Evolutionary conservation across 2,329 filamentous ascomycete species (phyloP), one percentile per base, ranked within the genome.

Genomic region (Pestalotiopsis sp.): DNA sequence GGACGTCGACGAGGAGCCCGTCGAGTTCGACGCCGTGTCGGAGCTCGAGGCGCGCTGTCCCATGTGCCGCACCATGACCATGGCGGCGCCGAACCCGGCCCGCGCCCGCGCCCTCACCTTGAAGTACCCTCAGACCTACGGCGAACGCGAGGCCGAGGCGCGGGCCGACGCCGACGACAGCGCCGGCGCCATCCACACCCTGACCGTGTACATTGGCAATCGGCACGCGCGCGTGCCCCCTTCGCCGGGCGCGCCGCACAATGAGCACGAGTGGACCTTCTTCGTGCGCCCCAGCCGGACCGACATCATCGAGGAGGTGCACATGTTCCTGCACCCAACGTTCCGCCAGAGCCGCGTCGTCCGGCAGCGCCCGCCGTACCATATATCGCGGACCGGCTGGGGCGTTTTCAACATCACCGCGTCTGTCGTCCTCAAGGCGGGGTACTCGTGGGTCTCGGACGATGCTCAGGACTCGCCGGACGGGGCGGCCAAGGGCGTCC

Each of bases 191-290:
- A 74, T 81, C 1, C 77, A 83, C 67, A 78, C 78, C 4, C 68
- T 84, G 30, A 82, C 80, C 55, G 74, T 84, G 3, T 76, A 82
- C 67, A 79, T 84, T 64, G 82, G 82, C 17, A 84, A 84, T 66
- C 76, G 75, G 65, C 82, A 83, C 70, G 67, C 71, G 11, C 57
- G 76, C 11, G 70, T 78, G 3, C 64, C 71, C n/a, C 62, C 69
- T 68, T 61, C 17, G 20, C 70, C 39, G 65, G 76, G 56, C 65
- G 72, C 66, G 55, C 52, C 20, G 10, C 20, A 22, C n/a, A 83
- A 82, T 60, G 70, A 75, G 66, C 82, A 83, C 69, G 76, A 81
- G 39, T 84, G 82, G 82, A 80, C 77, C 0, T 83, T 84, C 69
- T 84, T 84, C 69, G 79, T 84, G 5, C 70, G 75, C n/a, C 74